These are phyloP conservation scores for Coix lacrymajobi DNA, from an alignment of 176 grass and related monocot species.

Conservation along the genomic window DNA sequence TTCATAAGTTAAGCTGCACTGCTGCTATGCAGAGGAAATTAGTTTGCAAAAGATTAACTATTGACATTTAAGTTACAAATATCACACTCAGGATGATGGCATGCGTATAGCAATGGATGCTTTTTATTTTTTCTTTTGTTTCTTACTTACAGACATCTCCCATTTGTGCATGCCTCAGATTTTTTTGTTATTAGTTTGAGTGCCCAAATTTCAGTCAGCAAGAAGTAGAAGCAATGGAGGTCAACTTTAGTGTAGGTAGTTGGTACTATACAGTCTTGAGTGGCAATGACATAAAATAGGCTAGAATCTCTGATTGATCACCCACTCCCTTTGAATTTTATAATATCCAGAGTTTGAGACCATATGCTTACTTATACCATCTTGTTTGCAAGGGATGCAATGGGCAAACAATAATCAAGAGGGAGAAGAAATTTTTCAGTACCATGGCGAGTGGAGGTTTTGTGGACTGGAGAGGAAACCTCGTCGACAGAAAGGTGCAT, in stretches of 20 bases:
- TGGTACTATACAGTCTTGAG: slow-evolving; percentile 9
- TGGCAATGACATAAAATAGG: slow-evolving; percentile 9
- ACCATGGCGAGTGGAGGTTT: slow-evolving; percentile 40
- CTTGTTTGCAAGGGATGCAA: not conserved
- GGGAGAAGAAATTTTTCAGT: slow-evolving; percentile 2
- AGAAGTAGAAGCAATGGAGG: not conserved
- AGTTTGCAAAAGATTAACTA: not conserved
- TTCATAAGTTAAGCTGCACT: not conserved
- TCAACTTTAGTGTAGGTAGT: not conserved
- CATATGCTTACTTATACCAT: slow-evolving; percentile 22
- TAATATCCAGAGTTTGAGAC: not conserved
- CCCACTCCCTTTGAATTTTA: not conserved
- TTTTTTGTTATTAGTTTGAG: not conserved
- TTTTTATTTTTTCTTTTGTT: not conserved
- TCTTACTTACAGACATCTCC: not conserved
- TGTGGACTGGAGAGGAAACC: slow-evolving; percentile 63
- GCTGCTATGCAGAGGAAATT: not conserved
- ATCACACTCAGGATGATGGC: not conserved
- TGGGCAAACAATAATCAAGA: not conserved
- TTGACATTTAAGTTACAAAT: slow-evolving; percentile 1
- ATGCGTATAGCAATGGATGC: not conserved
- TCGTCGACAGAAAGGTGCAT: slow-evolving; percentile 44
- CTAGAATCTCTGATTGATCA: slow-evolving; percentile 19
- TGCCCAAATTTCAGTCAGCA: not conserved
- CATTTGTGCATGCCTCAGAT: not conserved